These are phyloP conservation scores for Colletotrichum tanaceti DNA, from an alignment of 2,329 filamentous ascomycete species.

Conservation along the genomic window DNA sequence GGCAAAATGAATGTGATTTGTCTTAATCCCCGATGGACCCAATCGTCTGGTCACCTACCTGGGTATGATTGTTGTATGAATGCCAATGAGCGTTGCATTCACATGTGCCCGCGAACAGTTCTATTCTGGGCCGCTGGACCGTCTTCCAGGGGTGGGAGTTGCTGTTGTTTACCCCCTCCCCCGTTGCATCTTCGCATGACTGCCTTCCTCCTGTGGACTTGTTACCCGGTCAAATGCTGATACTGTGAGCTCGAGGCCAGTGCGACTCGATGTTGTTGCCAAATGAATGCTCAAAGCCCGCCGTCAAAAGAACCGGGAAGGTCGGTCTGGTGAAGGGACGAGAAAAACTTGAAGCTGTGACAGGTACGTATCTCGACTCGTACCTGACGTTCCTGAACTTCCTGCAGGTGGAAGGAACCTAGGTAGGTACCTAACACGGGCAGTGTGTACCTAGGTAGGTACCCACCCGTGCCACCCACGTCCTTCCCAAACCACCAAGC, in stretches of 20 bases:
- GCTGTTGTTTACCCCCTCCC: not conserved
- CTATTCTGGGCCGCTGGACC: conserved; percentile 6
- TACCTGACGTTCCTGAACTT: not conserved
- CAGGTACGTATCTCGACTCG: conserved; percentile 14
- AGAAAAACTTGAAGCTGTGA: conserved; percentile 23
- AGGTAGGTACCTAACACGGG: too few species aligned
- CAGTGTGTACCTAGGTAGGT: too few species aligned
- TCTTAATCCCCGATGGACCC: conserved; percentile 23
- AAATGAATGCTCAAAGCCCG: not conserved
- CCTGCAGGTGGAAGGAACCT: not conserved
- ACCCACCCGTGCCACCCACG: too few species aligned
- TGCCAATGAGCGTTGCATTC: not conserved
- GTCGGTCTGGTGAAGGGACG: conserved; percentile 29
- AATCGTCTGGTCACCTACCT: conserved; percentile 11
- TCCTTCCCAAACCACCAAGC: conserved; percentile 9
- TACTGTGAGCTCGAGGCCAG: not conserved
- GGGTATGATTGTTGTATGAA: too few species aligned
- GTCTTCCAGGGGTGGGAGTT: too few species aligned
- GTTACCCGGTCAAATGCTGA: conserved; percentile 24
- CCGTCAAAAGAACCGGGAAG: conserved; percentile 12
- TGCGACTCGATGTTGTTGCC: not conserved
- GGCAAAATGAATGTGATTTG: not conserved
- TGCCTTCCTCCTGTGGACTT: not conserved
- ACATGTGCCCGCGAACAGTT: conserved; percentile 4
- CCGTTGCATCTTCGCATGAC: not conserved